Percentiles rank a stretch among this genome's conserved stretches.
Evolutionary conservation across 116 monocot species (phyloP).

Genomic region (Posidonia oceanica): DNA sequence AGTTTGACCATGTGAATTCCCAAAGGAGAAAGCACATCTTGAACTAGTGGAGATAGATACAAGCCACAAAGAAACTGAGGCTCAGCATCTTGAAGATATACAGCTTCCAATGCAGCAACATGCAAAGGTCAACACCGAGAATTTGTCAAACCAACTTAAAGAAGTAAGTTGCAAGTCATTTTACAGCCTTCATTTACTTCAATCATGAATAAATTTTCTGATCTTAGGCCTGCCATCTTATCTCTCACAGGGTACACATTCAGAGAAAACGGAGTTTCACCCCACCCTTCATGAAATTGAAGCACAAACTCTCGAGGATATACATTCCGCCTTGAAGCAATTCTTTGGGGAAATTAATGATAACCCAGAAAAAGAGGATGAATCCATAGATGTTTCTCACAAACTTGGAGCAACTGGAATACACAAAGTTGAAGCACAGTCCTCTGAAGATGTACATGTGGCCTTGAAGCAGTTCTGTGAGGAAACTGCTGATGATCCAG

Average conservation of each 20-base stretch:
- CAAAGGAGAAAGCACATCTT: background rate
- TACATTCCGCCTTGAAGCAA: conserved; percentile 4
- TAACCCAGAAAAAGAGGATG: background rate
- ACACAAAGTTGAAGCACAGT: conserved; percentile 11
- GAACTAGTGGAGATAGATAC: too few relatives aligned
- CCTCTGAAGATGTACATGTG: conserved; percentile 5
- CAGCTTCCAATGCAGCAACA: background rate
- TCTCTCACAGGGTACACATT: background rate
- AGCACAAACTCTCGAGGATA: conserved; percentile 19
- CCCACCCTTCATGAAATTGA: conserved; percentile 13
- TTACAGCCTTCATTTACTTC: too few relatives aligned
- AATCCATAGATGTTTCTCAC: background rate
- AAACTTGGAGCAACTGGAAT: background rate
- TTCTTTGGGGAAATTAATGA: background rate
- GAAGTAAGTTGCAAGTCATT: background rate
- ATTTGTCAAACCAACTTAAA: background rate
- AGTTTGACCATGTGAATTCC: background rate
- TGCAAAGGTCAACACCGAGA: background rate
- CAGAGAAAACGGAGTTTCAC: background rate
- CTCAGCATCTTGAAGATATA: conserved; percentile 17
- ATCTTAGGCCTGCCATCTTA: background rate
- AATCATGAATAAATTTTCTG: too few relatives aligned
- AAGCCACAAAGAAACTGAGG: conserved; percentile 1
- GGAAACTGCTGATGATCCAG: background rate
- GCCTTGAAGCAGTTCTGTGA: conserved; percentile 11